phyloP scores from a whole-genome alignment of 495 filamentous ascomycete species.

The Melanomma pulvis-pyrius region DNA sequence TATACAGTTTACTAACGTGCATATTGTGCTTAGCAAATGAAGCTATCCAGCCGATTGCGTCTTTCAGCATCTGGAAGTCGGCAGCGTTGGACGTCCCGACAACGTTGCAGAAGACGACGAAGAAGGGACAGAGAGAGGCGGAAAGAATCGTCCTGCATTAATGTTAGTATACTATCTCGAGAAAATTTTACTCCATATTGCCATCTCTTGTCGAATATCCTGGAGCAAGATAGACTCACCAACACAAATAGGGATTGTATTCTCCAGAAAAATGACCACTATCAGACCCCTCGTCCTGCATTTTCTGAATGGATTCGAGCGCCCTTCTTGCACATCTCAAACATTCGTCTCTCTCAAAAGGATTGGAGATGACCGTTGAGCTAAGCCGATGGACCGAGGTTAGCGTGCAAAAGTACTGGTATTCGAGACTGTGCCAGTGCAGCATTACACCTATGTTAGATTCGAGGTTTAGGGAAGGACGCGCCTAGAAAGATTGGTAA shows the following conservation, averaged over 20 bases:
- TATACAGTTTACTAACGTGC: not conserved
- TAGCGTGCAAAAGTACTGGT: constrained; percentile 17
- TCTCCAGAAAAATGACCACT: constrained; percentile 3
- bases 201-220: too few relatives aligned
- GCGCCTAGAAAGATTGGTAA: not conserved
- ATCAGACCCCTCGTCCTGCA: constrained; percentile 1
- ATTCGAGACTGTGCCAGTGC: constrained; percentile 15
- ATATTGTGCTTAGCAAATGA: not conserved
- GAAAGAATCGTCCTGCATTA: constrained; percentile 15
- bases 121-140: constrained; percentile 15
- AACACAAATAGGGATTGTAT: constrained; percentile 16
- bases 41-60: not conserved
- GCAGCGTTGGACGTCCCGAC: constrained; percentile 12
- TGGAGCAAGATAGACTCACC: constrained; percentile 3
- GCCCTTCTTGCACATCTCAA: constrained; percentile 14
- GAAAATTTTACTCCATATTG: too few relatives aligned
- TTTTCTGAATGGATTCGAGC: not conserved
- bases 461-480: not conserved
- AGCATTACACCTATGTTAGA: not conserved
- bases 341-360: constrained; percentile 15
- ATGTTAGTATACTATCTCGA: not conserved
- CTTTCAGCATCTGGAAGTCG: constrained; percentile 11
- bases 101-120: constrained; percentile 23
- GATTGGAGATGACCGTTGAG: constrained; percentile 8
- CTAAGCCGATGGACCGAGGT: constrained; percentile 14